Conservation (phyloP, 768 basidiomycete genomes). For the Calocybe gangraenosa region DNA sequence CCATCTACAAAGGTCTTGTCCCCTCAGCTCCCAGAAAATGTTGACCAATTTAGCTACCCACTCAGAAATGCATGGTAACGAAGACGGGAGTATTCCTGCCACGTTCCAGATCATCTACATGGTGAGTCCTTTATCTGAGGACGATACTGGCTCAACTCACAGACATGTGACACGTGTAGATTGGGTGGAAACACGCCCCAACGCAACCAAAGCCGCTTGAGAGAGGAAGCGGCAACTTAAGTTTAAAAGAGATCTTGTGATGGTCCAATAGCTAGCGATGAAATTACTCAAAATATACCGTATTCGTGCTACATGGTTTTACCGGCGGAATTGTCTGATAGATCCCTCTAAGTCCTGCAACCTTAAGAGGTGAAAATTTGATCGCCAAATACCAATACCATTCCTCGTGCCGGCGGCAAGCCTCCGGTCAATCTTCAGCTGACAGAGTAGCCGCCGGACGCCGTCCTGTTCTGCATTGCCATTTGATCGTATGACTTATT, state of each 20-base stretch:
- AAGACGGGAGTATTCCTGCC: conserved; percentile 83
- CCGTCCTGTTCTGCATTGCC: conserved; percentile 2
- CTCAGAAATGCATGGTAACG: conserved; percentile 78
- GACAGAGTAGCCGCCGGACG: conserved; percentile 10
- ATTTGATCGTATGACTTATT: neutral
- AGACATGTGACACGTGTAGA: conserved; percentile 17
- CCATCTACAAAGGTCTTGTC: conserved; percentile 81
- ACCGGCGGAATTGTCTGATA: conserved; percentile 1
- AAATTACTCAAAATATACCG: neutral
- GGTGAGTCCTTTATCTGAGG: conserved; percentile 39
- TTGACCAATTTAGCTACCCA: conserved; percentile 1
- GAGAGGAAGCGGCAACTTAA: conserved; percentile 41
- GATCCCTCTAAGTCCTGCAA: neutral
- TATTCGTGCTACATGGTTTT: neutral
- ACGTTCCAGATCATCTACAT: conserved; percentile 97
- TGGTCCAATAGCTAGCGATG: neutral
- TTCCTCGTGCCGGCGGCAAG: conserved; percentile 8
- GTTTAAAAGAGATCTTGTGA: conserved; percentile 38
- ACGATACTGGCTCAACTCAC: neutral
- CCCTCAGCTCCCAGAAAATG: neutral
- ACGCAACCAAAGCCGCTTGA: conserved; percentile 40
- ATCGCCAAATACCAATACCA: too few relatives aligned
- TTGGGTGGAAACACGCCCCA: conserved; percentile 44
- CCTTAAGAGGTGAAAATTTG: neutral
- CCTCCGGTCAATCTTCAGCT: conserved; percentile 1